phyloP scores from a whole-genome alignment of 257 asterid genomes.

The Capsicum pubescens region DNA sequence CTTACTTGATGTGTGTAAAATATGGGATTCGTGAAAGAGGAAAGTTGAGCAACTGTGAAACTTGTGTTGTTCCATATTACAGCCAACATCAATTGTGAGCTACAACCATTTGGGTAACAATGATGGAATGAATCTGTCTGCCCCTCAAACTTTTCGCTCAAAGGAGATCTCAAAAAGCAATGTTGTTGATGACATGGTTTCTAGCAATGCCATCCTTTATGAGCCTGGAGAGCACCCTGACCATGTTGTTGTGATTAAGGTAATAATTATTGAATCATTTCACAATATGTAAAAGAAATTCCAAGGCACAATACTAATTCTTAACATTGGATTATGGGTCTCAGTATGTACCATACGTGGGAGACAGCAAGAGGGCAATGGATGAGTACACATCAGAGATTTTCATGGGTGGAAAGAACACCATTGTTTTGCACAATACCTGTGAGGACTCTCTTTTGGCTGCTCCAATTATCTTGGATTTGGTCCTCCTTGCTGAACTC shows the following conservation, averaged over 20 bases:
- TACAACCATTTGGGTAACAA: constrained; percentile 98
- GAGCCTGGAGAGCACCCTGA: constrained; percentile 99
- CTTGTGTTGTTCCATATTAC: constrained; percentile 22
- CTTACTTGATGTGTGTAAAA: background rate
- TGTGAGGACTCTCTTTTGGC: constrained; percentile 98
- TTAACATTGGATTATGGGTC: constrained; percentile 8
- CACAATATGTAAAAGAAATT: background rate
- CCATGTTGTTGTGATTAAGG: constrained; percentile 97
- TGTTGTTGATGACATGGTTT: constrained; percentile 98
- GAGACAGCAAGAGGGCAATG: constrained; percentile 99
- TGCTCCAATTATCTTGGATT: constrained; percentile 92
- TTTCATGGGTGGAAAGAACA: constrained; percentile 95
- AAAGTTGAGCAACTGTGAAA: background rate
- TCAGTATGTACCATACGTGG: constrained; percentile 95
- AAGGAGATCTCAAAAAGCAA: constrained; percentile 98
- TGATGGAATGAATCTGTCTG: constrained; percentile 95
- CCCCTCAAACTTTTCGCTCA: constrained; percentile 96
- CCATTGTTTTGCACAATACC: constrained; percentile 91
- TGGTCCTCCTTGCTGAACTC: constrained; percentile 97
- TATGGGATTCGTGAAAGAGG: constrained; percentile 8
- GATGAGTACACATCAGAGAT: constrained; percentile 99
- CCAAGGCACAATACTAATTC: background rate
- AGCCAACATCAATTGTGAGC: constrained; percentile 99
- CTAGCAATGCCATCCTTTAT: constrained; percentile 91
- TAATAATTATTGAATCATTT: constrained; percentile 28